phyloP scores from a whole-genome alignment of 768 basidiomycete genomes.

The Calocybe gangraenosa region DNA sequence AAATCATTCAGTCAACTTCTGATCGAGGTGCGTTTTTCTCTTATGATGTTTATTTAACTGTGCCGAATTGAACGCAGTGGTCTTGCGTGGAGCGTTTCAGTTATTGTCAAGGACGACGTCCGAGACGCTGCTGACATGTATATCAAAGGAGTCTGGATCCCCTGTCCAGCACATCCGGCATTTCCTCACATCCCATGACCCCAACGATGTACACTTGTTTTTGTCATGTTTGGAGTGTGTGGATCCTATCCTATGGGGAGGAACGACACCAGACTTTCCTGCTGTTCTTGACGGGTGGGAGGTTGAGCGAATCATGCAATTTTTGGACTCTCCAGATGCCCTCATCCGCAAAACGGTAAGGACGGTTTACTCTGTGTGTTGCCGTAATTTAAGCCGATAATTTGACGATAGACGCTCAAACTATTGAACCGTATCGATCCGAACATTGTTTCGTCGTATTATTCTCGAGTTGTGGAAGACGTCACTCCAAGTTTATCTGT shows the following conservation, averaged over 20 bases:
- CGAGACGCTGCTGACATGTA: slow-evolving; percentile 22
- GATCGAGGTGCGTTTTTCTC: slow-evolving; percentile 23
- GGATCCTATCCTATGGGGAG: slow-evolving; percentile 65
- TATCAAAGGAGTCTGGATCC: slow-evolving; percentile 22
- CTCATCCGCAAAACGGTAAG: slow-evolving; percentile 57
- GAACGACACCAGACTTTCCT: slow-evolving; percentile 44
- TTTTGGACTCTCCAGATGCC: slow-evolving; percentile 57
- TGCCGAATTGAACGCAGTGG: slow-evolving; percentile 13
- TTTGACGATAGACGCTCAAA: slow-evolving; percentile 48
- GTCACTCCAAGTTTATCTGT: slow-evolving; percentile 29
- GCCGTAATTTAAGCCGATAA: background rate
- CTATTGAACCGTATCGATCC: slow-evolving; percentile 57
- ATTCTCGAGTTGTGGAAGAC: slow-evolving; percentile 36
- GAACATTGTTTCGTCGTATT: slow-evolving; percentile 53
- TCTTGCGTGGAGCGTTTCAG: slow-evolving; percentile 34
- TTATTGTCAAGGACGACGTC: slow-evolving; percentile 26
- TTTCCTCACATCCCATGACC: slow-evolving; percentile 52
- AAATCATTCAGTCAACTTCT: slow-evolving; percentile 22
- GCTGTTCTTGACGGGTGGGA: slow-evolving; percentile 67
- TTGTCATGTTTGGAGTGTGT: slow-evolving; percentile 58
- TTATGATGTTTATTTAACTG: too few relatives aligned
- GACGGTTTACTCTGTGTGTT: background rate
- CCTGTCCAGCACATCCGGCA: slow-evolving; percentile 48
- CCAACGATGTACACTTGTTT: slow-evolving; percentile 65
- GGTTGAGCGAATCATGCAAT: slow-evolving; percentile 66